Evolutionary conservation across 2,329 filamentous ascomycete genomes (phyloP).

Genomic region (Helotiales sp.): DNA sequence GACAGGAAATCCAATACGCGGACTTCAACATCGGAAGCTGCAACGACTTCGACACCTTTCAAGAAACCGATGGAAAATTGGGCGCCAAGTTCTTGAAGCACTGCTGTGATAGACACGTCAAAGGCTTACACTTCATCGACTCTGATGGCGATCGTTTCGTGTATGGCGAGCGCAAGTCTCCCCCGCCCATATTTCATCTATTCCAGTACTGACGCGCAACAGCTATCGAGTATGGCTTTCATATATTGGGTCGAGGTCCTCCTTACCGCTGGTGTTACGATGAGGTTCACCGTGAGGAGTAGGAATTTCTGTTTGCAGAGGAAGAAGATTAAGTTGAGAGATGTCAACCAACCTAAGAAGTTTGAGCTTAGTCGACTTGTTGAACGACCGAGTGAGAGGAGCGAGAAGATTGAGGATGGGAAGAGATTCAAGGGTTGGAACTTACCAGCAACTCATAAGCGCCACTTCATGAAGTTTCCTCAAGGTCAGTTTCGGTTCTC

Average conservation of each 20-base stretch:
- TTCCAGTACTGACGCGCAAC: neutral
- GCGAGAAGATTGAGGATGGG: neutral
- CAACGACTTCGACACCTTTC: too few species aligned
- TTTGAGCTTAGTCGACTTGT: neutral
- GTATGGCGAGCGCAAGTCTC: neutral
- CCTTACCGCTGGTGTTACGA: neutral
- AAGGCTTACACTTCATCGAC: neutral
- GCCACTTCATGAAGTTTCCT: constrained; percentile 5
- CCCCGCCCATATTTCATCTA: neutral
- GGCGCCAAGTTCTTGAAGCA: neutral
- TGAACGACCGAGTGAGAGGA: neutral
- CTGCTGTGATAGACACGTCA: neutral
- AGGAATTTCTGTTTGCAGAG: neutral
- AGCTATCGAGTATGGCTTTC: too few species aligned
- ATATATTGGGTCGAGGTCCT: neutral
- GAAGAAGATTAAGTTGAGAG: neutral
- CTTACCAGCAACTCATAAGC: neutral
- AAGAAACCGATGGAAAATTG: neutral
- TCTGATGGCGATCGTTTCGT: neutral
- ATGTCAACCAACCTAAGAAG: neutral
- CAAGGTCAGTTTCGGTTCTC: neutral
- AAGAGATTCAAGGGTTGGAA: neutral
- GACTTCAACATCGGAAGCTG: neutral
- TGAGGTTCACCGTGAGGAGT: neutral
- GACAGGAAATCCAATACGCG: neutral